Percentiles rank a stretch among this genome's conserved stretches.
Conservation (phyloP, 805 yeast genomes). For the Kodamaea lidongshanica region DNA sequence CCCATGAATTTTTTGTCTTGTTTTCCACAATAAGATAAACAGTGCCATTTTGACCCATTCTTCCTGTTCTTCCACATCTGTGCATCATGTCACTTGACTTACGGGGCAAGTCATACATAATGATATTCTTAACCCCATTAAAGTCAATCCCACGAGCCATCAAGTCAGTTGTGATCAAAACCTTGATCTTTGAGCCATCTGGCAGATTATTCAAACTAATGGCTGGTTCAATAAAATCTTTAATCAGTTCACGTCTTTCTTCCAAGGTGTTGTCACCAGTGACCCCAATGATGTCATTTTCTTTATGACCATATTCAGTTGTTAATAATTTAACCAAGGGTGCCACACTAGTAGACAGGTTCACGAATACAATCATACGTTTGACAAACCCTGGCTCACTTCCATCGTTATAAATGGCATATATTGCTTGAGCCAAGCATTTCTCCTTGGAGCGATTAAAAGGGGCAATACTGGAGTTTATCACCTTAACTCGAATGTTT, state of each 20-base stretch:
- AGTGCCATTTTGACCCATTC: slow-evolving; percentile 85
- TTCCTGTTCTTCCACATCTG: slow-evolving; percentile 89
- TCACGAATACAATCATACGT: slow-evolving; percentile 79
- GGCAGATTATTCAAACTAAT: slow-evolving; percentile 28
- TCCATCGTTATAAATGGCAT: slow-evolving; percentile 78
- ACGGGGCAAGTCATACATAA: slow-evolving; percentile 79
- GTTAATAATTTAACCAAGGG: slow-evolving; percentile 51
- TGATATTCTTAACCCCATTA: slow-evolving; percentile 70
- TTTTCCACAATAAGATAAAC: slow-evolving; percentile 75
- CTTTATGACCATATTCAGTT: slow-evolving; percentile 29
- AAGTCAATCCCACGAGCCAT: slow-evolving; percentile 89
- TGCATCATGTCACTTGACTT: slow-evolving; percentile 84
- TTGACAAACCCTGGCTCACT: slow-evolving; percentile 72
- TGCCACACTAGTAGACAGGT: slow-evolving; percentile 58
- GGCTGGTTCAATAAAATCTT: slow-evolving; percentile 62
- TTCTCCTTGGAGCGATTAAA: slow-evolving; percentile 77
- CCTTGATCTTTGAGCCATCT: slow-evolving; percentile 42
- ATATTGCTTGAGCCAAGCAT: slow-evolving; percentile 82
- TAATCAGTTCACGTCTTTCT: slow-evolving; percentile 52
- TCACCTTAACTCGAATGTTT: slow-evolving; percentile 61
- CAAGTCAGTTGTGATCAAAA: slow-evolving; percentile 82
- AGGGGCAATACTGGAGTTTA: slow-evolving; percentile 74
- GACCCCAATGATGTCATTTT: slow-evolving; percentile 52
- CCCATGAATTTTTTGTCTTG: slow-evolving; percentile 67
- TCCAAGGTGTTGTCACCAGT: slow-evolving; percentile 60